A percentile compares a stretch with the other conserved stretches of the same genome.
Evolutionary conservation across 768 basidiomycete genomes (phyloP).

Genomic region (Infundibulicybe gibba): DNA sequence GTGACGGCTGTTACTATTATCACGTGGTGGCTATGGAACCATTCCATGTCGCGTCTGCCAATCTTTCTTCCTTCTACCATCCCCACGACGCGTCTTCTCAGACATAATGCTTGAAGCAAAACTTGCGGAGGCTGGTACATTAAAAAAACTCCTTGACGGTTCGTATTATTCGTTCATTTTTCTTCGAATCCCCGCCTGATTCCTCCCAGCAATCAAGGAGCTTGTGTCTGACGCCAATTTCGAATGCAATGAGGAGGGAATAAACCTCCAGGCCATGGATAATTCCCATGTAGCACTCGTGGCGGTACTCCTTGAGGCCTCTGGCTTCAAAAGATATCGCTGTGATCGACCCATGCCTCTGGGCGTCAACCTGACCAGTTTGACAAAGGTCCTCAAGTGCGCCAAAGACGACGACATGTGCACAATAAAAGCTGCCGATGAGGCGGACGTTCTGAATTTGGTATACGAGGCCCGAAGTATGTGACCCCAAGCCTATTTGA

Average conservation of each 20-base stretch:
- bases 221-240: slow-evolving; percentile 98
- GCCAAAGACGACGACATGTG: slow-evolving; percentile 95
- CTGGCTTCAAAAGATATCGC: slow-evolving; percentile 84
- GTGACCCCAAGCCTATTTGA: slow-evolving; percentile 20
- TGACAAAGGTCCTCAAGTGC: slow-evolving; percentile 96
- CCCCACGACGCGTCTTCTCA: slow-evolving; percentile 19
- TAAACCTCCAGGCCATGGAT: slow-evolving; percentile 97
- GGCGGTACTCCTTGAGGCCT: slow-evolving; percentile 72
- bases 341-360: slow-evolving; percentile 95
- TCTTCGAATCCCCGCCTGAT: neutral
- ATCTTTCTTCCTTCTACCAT: slow-evolving; percentile 3
- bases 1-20: no score
- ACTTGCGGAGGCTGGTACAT: slow-evolving; percentile 78
- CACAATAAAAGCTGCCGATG: slow-evolving; percentile 87
- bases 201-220: slow-evolving; percentile 83
- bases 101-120: slow-evolving; percentile 84
- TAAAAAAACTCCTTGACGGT: slow-evolving; percentile 96
- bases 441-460: slow-evolving; percentile 83
- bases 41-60: no score
- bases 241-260: slow-evolving; percentile 93
- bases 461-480: slow-evolving; percentile 88
- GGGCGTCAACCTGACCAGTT: slow-evolving; percentile 80
- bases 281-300: slow-evolving; percentile 99
- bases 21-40: no score
- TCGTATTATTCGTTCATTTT: slow-evolving; percentile 16